Evolutionary conservation across 1,284 basidiomycete genomes (phyloP).

Genomic region (Chalciporus sp.): DNA sequence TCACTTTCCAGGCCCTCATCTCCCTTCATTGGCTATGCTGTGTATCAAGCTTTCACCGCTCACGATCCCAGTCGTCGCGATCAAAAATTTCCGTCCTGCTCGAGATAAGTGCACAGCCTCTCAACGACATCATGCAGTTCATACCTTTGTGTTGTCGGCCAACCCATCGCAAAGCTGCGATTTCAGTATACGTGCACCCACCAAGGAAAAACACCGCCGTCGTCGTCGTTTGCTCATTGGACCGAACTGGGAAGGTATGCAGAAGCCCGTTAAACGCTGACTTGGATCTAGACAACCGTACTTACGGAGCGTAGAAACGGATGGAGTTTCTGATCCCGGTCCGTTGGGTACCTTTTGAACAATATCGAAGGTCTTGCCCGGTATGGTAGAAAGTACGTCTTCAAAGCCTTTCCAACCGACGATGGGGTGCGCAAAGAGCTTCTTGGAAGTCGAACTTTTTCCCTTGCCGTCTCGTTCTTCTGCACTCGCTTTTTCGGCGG

Average conservation of each 20-base stretch:
- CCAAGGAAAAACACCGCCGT: constrained; percentile 96
- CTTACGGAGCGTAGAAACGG: constrained; percentile 49
- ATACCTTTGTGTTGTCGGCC: constrained; percentile 77
- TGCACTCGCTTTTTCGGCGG: constrained; percentile 50
- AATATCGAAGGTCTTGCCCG: constrained; percentile 86
- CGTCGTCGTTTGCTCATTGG: constrained; percentile 57
- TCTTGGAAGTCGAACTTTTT: constrained; percentile 40
- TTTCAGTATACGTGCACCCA: constrained; percentile 96
- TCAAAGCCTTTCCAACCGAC: constrained; percentile 98
- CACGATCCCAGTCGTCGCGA: constrained; percentile 88
- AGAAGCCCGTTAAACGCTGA: constrained; percentile 7
- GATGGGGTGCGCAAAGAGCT: constrained; percentile 83
- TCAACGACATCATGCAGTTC: constrained; percentile 21
- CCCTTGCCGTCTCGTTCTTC: constrained; percentile 43
- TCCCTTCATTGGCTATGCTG: constrained; percentile 55
- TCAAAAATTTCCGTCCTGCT: constrained; percentile 79
- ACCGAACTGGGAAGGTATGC: constrained; percentile 40
- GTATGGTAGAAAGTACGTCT: constrained; percentile 80
- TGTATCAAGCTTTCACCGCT: constrained; percentile 76
- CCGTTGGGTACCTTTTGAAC: constrained; percentile 52
- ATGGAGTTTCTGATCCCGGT: constrained; percentile 30
- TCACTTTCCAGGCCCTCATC: constrained; percentile 22
- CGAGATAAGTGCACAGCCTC: constrained; percentile 10
- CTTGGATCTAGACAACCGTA: constrained; percentile 8
- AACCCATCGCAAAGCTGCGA: constrained; percentile 93